Base-by-base conservation (phyloP, 768 basidiomycete species). In the Cubamyces sp. region DNA sequence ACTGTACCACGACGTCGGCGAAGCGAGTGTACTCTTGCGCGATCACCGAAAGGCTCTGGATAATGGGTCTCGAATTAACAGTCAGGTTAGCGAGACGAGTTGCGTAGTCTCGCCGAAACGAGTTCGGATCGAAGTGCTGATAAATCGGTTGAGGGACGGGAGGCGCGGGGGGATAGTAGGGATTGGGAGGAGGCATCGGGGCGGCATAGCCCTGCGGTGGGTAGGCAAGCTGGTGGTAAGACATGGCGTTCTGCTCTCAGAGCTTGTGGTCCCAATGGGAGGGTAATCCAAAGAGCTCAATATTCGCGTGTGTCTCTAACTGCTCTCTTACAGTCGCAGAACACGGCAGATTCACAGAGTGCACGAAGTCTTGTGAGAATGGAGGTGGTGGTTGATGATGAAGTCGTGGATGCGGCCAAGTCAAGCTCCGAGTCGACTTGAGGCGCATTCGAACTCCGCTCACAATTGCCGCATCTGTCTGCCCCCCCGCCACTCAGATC, bases 21-120 rank as follows among this genome's bases (percentile, higher is more conserved):
- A 87, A 92, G 45, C 89, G 84, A 41, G 84, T 76, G 73, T 91
- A 89, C 57, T 96, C 91, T 77, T 94, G 91, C 55, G 97, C 96
- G 67, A 92, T 84, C 83, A 95, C 87, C 37, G 97, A 98, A 16
- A 99, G 77, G 63, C 84, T 84, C 78, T 97, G 94, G 66, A 99
- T 99, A 64, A 97, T 87, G 11, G 94, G 90, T 70, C 95, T 88
- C 67, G 95, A 96, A 77, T 98, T 99, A 81, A 95, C 88, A 54
- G 87, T 92, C 65, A 99, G 88, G 65, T 88, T 86, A 69, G 84
- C 78, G 57, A 97, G 86, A 64, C 91, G 87, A 43, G 78, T 73
- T 57, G 83, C 71, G 76, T 89, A 94, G 77, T 93, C 92, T 77
- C 87, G 85, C 66, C 93, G 86, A 73, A 94, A 94, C 41, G 82